These are phyloP conservation scores for Phaeotremella fagi DNA, from an alignment of 768 basidiomycete genomes.

Conservation along the genomic window DNA sequence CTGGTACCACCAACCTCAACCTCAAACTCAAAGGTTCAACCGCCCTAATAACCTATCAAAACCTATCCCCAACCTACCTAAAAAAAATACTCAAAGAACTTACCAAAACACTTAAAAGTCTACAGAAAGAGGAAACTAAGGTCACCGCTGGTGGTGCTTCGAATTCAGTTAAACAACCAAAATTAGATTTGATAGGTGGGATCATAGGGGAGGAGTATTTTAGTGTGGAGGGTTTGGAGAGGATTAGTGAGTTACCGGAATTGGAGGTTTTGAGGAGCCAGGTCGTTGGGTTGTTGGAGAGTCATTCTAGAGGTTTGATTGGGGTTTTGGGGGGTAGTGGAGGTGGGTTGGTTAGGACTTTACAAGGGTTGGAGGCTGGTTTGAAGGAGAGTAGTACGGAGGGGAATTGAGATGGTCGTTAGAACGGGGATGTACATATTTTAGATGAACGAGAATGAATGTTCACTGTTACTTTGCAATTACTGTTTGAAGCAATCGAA, in stretches of 20 bases:
- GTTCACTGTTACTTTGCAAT: neutral
- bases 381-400: too few species aligned
- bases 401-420: too few species aligned
- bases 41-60: constrained; percentile 38
- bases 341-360: constrained; percentile 62
- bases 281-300: constrained; percentile 74
- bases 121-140: constrained; percentile 15
- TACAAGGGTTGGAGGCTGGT: constrained; percentile 68
- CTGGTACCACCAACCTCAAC: constrained; percentile 56
- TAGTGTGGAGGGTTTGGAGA: constrained; percentile 57
- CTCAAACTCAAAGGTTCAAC: constrained; percentile 57
- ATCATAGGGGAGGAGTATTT: constrained; percentile 64
- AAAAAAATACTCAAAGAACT: constrained; percentile 26
- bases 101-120: constrained; percentile 20
- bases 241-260: constrained; percentile 69
- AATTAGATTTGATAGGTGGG: constrained; percentile 66
- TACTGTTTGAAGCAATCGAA: too few species aligned
- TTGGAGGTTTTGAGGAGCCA: constrained; percentile 73
- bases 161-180: constrained; percentile 37
- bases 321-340: constrained; percentile 66
- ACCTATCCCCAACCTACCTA: constrained; percentile 41
- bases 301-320: constrained; percentile 68
- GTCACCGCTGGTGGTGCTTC: neutral
- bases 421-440: too few species aligned
- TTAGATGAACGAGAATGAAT: neutral